Base-by-base conservation (phyloP, 192 early-diverging fungal species). In the Spizellomyces sp. region DNA sequence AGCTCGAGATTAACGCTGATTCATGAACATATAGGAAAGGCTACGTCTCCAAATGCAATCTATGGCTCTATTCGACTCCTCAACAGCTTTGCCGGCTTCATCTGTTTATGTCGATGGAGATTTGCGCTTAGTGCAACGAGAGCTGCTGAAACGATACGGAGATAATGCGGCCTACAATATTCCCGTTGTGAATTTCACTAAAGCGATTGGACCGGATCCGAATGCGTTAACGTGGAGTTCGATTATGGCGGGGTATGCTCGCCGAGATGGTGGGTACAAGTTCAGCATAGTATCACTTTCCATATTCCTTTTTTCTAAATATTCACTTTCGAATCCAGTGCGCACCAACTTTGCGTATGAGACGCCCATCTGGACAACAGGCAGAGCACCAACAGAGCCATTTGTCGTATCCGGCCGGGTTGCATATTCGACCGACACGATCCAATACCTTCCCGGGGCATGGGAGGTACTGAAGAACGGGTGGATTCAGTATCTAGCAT, bases 401-500 rank as follows among this genome's bases (percentile, higher is more conserved):
- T 79, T 81, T 54, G 27, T 6, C 10, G 17, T 81, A 4, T 27
- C 68, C 4, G 76, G 74, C 5, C 64, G 67, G 21, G 45, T 81
- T 4, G 8, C 64, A 42, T 79, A 67, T 57, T 45, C 75, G 8
- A 8, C 14, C 36, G 65, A 75, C 7, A 62, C 57, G 41, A 57
- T 74, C 55, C 36, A 5, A 15, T 82, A 82, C 61, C 61, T 45
- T 14, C 80, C 80, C 12, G 62, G 48, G 9, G 36, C 62, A 8
- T 58, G 64, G 59, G 77, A 82, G 43, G 75, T 79, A 50, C 14
- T 82, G 14, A 82, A 82, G 55, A 17, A 61, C 9, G 80, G 56
- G 6, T 82, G 77, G 77, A 70, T 82, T 4, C 77, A 82, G 56
- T 82, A 79, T 50, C 58, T 82, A 12, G 65, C 77, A 10, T 76